These are phyloP conservation scores for Lentinula aciculospora DNA, from an alignment of 768 basidiomycete genomes.

Conservation along the genomic window DNA sequence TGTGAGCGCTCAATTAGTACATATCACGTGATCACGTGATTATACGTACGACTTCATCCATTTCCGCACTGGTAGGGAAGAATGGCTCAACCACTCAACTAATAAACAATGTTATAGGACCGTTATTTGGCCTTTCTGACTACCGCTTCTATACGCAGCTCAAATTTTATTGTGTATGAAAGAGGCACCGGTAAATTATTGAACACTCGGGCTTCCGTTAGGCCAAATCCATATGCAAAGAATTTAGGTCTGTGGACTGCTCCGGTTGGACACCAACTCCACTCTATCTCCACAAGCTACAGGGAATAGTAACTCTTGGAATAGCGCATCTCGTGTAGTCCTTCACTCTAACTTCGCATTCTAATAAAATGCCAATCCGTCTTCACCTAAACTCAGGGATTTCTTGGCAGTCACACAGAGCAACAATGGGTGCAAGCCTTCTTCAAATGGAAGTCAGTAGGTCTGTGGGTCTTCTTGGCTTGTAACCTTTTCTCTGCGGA, in stretches of 20 bases:
- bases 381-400: not conserved
- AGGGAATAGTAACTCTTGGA: not conserved
- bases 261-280: not conserved
- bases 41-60: too few relatives aligned
- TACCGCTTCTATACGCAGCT: not conserved
- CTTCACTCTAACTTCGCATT: not conserved
- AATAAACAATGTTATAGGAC: too few relatives aligned
- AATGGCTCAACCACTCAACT: too few relatives aligned
- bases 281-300: constrained; percentile 1
- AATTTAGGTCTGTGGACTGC: not conserved
- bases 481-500: not conserved
- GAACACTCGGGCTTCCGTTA: not conserved
- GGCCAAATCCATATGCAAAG: not conserved
- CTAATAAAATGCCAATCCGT: not conserved
- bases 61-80: too few relatives aligned
- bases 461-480: not conserved
- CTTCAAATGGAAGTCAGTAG: not conserved
- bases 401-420: not conserved
- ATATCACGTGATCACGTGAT: too few relatives aligned
- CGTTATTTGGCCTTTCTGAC: not conserved
- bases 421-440: not conserved
- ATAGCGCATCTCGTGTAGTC: not conserved
- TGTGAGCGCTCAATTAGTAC: not conserved
- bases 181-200: not conserved
- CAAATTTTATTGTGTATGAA: not conserved